Conservation (phyloP, 2,329 filamentous ascomycete genomes). For the Penicillium sp. region DNA sequence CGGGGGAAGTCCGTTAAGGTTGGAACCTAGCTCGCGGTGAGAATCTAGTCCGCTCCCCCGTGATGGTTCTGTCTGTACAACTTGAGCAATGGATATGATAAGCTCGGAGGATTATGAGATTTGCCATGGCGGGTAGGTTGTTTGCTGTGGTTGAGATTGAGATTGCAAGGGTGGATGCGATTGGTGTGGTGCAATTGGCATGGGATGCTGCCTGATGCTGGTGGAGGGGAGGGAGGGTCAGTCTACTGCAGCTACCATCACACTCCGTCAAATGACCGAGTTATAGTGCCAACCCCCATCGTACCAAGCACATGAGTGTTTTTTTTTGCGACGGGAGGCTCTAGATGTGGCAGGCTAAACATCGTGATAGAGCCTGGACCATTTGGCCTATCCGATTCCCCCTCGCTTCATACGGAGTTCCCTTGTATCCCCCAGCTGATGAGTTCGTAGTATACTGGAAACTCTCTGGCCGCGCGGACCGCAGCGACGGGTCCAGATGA, state of each 20-base stretch:
- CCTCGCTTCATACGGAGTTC: not conserved
- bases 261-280: constrained; percentile 17
- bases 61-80: constrained; percentile 19
- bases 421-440: not conserved
- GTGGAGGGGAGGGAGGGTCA: not conserved
- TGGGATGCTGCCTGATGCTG: not conserved
- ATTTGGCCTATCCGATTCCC: not conserved
- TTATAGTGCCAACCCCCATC: not conserved
- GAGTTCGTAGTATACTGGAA: not conserved
- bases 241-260: constrained; percentile 15
- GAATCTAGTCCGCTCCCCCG: not conserved
- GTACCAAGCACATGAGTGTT: not conserved
- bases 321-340: not conserved
- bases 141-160: constrained; percentile 17
- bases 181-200: not conserved
- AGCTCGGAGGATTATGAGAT: constrained; percentile 26
- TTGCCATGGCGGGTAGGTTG: constrained; percentile 5
- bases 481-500: constrained; percentile 20
- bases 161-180: constrained; percentile 18
- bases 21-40: constrained; percentile 16
- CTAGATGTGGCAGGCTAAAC: not conserved
- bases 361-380: not conserved
- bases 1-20: constrained; percentile 17
- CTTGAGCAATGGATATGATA: constrained; percentile 13
- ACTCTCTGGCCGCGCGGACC: constrained; percentile 15